phyloP scores from a whole-genome alignment of 2,329 filamentous ascomycete species.

The Trichophyton equinum region DNA sequence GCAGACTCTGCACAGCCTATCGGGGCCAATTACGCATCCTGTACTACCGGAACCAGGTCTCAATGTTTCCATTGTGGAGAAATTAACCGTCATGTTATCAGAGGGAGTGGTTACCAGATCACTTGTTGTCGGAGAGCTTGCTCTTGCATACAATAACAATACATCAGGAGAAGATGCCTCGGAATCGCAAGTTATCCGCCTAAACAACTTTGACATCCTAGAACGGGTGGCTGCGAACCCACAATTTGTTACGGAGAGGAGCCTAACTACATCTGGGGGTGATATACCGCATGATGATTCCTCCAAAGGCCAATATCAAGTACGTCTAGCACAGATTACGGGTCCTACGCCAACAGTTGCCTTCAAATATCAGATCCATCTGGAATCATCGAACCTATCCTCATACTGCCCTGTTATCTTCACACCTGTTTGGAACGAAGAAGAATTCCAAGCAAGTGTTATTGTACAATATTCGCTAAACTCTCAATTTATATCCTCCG shows the following conservation, averaged over 20 bases:
- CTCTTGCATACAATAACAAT: slow-evolving; percentile 59
- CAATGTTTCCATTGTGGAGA: slow-evolving; percentile 82
- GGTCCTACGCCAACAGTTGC: slow-evolving; percentile 56
- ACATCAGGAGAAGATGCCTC: slow-evolving; percentile 25
- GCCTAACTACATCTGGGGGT: background rate
- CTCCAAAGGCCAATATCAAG: slow-evolving; percentile 63
- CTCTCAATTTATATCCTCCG: slow-evolving; percentile 46
- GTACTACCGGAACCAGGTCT: slow-evolving; percentile 69
- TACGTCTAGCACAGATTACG: slow-evolving; percentile 59
- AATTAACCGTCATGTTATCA: slow-evolving; percentile 73
- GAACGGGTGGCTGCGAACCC: slow-evolving; percentile 92
- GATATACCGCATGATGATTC: slow-evolving; percentile 32
- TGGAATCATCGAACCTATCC: slow-evolving; percentile 46
- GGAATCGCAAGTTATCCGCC: slow-evolving; percentile 54
- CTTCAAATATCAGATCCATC: slow-evolving; percentile 84
- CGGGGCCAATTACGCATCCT: slow-evolving; percentile 62
- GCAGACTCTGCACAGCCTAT: slow-evolving; percentile 58
- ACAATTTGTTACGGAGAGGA: slow-evolving; percentile 64
- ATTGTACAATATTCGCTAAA: slow-evolving; percentile 78
- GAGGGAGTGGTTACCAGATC: slow-evolving; percentile 57
- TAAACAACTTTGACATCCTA: slow-evolving; percentile 77
- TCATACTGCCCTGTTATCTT: slow-evolving; percentile 60
- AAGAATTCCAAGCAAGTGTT: slow-evolving; percentile 73
- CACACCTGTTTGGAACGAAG: slow-evolving; percentile 67
- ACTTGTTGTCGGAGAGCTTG: slow-evolving; percentile 76